A percentile compares a stretch with the other conserved stretches of the same genome.
Evolutionary conservation across 192 early-diverging fungal genomes (phyloP).

Genomic region (Mortierella claussenii): DNA sequence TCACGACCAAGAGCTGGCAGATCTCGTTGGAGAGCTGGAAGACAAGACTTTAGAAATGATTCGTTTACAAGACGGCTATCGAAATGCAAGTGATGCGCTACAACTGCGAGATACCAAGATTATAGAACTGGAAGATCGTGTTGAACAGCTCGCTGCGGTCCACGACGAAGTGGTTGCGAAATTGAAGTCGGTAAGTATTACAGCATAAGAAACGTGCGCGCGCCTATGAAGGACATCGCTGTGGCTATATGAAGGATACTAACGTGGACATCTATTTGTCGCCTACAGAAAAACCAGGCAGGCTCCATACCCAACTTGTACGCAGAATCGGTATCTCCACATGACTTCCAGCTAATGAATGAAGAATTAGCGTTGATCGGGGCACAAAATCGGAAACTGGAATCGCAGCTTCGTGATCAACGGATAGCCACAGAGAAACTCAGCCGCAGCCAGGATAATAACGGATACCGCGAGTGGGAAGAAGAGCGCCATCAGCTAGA

Average conservation of each 20-base stretch:
- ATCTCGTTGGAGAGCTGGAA: constrained; percentile 53
- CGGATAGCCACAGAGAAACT: constrained; percentile 8
- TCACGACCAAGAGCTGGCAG: constrained; percentile 48
- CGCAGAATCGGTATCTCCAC: constrained; percentile 5
- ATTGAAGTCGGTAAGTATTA: constrained; percentile 38
- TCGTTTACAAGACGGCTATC: constrained; percentile 40
- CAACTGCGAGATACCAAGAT: constrained; percentile 25
- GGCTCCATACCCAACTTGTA: constrained; percentile 2
- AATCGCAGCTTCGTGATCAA: constrained; percentile 34
- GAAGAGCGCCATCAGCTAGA: constrained; percentile 35
- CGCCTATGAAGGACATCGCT: too few species aligned
- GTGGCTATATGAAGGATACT: too few species aligned
- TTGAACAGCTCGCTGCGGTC: constrained; percentile 32
- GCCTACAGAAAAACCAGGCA: constrained; percentile 44
- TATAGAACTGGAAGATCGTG: constrained; percentile 23
- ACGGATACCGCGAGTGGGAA: constrained; percentile 19
- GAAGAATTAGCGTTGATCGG: constrained; percentile 30
- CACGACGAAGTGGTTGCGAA: constrained; percentile 48
- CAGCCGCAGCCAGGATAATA: constrained; percentile 7
- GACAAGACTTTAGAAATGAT: constrained; percentile 56
- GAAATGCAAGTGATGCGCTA: not conserved
- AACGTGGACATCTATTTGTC: too few species aligned
- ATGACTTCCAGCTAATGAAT: constrained; percentile 22
- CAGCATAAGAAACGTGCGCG: too few species aligned
- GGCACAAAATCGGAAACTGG: constrained; percentile 28